Conservation (phyloP, 352 stramenopile species). For the Aphanomyces cochlioides region DNA sequence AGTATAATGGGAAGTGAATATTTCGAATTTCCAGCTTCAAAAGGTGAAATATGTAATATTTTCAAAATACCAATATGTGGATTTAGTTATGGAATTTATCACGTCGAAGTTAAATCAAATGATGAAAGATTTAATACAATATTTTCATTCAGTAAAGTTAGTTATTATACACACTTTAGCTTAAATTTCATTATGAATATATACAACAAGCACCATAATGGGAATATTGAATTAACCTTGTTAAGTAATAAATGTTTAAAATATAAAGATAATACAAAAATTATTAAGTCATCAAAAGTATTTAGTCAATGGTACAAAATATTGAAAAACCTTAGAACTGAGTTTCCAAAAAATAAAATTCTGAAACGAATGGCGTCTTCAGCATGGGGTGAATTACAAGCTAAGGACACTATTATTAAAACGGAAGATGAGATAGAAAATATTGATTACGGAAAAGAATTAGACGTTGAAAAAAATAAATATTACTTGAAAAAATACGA, state of each 20-base stretch:
- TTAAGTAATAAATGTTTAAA: slow-evolving; percentile 7
- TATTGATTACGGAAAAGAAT: no score
- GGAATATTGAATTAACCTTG: slow-evolving; percentile 8
- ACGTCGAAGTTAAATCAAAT: not conserved
- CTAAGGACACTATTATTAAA: no score
- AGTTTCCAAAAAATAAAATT: no score
- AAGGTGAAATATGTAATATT: not conserved
- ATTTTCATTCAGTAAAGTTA: not conserved
- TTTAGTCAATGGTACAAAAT: no score
- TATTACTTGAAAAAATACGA: no score
- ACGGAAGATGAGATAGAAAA: no score
- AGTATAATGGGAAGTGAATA: not conserved
- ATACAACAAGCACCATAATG: not conserved
- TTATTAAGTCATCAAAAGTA: no score
- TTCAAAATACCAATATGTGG: not conserved
- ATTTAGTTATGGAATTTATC: not conserved
- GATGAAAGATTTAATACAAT: not conserved
- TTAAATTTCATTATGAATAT: not conserved
- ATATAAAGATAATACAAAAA: not conserved
- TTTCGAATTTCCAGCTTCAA: not conserved
- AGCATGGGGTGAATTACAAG: no score
- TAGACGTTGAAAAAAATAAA: no score
- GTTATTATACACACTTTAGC: not conserved
- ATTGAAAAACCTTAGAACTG: no score
- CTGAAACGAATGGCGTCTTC: no score